phyloP scores from a whole-genome alignment of 495 filamentous ascomycete species.

The Penicillium manginii region DNA sequence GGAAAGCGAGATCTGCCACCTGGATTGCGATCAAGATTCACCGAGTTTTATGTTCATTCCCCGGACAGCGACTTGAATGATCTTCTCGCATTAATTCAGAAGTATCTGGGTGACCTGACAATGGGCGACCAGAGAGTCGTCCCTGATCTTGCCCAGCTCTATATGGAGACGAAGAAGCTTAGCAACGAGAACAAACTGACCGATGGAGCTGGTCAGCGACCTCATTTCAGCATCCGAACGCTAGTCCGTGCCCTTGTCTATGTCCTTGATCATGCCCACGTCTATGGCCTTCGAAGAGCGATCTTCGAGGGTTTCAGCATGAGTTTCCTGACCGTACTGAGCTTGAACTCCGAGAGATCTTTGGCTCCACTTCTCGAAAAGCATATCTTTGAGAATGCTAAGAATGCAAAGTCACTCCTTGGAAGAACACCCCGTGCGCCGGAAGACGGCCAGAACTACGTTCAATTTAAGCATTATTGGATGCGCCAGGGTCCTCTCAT shows the following conservation, averaged over 20 bases:
- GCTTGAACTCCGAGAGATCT: conserved; percentile 74
- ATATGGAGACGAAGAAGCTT: conserved; percentile 81
- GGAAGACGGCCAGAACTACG: conserved; percentile 72
- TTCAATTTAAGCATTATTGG: conserved; percentile 95
- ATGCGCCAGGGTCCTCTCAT: conserved; percentile 70
- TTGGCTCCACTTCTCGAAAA: conserved; percentile 80
- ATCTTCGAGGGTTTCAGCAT: conserved; percentile 98
- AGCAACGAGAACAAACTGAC: conserved; percentile 82
- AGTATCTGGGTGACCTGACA: conserved; percentile 75
- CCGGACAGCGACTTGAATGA: conserved; percentile 85
- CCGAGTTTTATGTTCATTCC: conserved; percentile 88
- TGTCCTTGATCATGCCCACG: conserved; percentile 77
- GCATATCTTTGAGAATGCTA: conserved; percentile 70
- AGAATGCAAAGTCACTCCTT: conserved; percentile 68
- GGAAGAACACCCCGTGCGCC: conserved; percentile 76
- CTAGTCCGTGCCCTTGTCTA: conserved; percentile 90
- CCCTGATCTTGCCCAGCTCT: conserved; percentile 79
- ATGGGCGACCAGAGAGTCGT: conserved; percentile 66
- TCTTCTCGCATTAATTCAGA: conserved; percentile 79
- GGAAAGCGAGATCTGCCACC: conserved; percentile 92
- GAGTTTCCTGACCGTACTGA: conserved; percentile 89
- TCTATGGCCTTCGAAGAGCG: conserved; percentile 85
- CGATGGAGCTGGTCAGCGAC: conserved; percentile 89
- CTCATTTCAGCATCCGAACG: conserved; percentile 94
- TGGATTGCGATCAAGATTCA: conserved; percentile 84